These are phyloP conservation scores for Ramularia collo-cygni DNA, from an alignment of 2,329 filamentous ascomycete species.

Conservation along the genomic window DNA sequence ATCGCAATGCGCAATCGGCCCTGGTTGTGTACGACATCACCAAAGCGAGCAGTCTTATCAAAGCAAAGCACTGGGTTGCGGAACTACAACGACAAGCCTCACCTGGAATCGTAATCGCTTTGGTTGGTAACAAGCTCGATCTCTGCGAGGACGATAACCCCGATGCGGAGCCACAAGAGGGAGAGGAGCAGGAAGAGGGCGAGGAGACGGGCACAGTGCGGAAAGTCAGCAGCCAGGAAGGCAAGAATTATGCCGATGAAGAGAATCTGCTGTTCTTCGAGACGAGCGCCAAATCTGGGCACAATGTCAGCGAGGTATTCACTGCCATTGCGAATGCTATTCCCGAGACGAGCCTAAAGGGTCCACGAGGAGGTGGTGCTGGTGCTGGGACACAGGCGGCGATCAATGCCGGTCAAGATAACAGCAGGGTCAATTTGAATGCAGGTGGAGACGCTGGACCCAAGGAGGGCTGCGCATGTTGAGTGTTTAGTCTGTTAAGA, in stretches of 20 bases:
- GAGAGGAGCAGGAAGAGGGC: slow-evolving; percentile 38
- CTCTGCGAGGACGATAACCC: slow-evolving; percentile 51
- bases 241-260: slow-evolving; percentile 88
- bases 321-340: slow-evolving; percentile 98
- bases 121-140: slow-evolving; percentile 96
- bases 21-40: slow-evolving; percentile 98
- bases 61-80: slow-evolving; percentile 98
- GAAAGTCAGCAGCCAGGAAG: slow-evolving; percentile 86
- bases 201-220: slow-evolving; percentile 61
- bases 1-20: slow-evolving; percentile 94
- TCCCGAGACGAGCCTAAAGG: slow-evolving; percentile 93
- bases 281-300: slow-evolving; percentile 92
- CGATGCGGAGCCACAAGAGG: slow-evolving; percentile 43
- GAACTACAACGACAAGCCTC: slow-evolving; percentile 94
- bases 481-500: slow-evolving; percentile 22
- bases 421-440: slow-evolving; percentile 72
- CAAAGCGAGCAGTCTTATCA: slow-evolving; percentile 88
- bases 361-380: slow-evolving; percentile 63
- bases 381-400: slow-evolving; percentile 49
- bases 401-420: slow-evolving; percentile 51
- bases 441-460: slow-evolving; percentile 62
- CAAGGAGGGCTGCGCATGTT: slow-evolving; percentile 92
- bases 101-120: slow-evolving; percentile 90
- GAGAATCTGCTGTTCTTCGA: slow-evolving; percentile 94
- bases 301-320: slow-evolving; percentile 93